phyloP scores from a whole-genome alignment of 1,284 basidiomycete genomes.

The Boletus smithii region DNA sequence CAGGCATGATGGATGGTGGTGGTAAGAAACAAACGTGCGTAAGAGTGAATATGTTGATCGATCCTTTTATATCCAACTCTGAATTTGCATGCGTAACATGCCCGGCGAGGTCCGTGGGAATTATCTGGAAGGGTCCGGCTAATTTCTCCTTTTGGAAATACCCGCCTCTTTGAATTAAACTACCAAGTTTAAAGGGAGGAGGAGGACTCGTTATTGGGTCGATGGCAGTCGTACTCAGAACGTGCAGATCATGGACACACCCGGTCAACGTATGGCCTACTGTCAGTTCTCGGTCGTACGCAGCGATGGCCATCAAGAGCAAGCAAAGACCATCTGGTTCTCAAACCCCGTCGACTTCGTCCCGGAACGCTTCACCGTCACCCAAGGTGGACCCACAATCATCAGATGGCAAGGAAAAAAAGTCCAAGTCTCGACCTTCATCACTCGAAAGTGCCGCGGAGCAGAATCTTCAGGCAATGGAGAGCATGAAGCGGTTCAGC shows the following conservation, averaged over 20 bases:
- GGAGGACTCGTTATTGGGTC: no score
- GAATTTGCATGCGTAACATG: slow-evolving; percentile 18
- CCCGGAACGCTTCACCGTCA: slow-evolving; percentile 1
- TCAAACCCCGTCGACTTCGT: not conserved
- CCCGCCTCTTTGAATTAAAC: not conserved
- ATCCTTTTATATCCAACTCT: slow-evolving; percentile 21
- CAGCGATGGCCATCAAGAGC: slow-evolving; percentile 17
- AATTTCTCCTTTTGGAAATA: slow-evolving; percentile 9
- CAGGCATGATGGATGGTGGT: slow-evolving; percentile 52
- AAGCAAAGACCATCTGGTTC: slow-evolving; percentile 11
- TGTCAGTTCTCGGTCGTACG: slow-evolving; percentile 19
- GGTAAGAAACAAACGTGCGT: slow-evolving; percentile 17
- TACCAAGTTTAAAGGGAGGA: not conserved
- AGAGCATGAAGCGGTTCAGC: slow-evolving; percentile 38
- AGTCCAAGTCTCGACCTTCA: slow-evolving; percentile 7
- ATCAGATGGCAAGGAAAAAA: slow-evolving; percentile 5
- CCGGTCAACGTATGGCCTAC: not conserved
- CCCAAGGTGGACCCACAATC: slow-evolving; percentile 10
- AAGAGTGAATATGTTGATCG: no score
- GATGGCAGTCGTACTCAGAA: slow-evolving; percentile 16
- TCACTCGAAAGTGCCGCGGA: slow-evolving; percentile 31
- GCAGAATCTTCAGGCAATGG: slow-evolving; percentile 41
- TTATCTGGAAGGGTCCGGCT: slow-evolving; percentile 1
- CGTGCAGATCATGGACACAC: slow-evolving; percentile 9
- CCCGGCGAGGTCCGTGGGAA: slow-evolving; percentile 25